Evolutionary conservation across 768 basidiomycete species (phyloP).

Genomic region (Lactifluus hygrophoroides): DNA sequence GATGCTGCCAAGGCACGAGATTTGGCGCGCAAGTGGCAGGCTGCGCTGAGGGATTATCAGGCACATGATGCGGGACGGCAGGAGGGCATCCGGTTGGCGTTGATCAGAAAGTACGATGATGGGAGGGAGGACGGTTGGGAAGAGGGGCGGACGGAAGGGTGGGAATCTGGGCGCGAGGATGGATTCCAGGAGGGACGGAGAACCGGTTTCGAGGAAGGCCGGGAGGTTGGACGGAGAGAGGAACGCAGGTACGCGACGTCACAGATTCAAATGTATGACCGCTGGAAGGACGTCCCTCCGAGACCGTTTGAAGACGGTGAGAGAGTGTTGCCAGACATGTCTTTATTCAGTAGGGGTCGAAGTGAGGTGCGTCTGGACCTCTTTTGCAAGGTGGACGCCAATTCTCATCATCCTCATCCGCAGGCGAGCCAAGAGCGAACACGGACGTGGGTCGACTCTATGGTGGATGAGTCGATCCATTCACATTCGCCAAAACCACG

Average conservation of each 20-base stretch:
- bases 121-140: conserved; percentile 19
- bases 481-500: conserved; percentile 10
- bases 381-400: background rate
- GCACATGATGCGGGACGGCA: conserved; percentile 18
- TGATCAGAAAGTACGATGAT: conserved; percentile 17
- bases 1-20: conserved; percentile 20
- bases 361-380: conserved; percentile 1
- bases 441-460: conserved; percentile 18
- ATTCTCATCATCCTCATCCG: background rate
- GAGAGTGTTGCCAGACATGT: background rate
- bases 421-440: conserved; percentile 19
- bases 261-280: conserved; percentile 2
- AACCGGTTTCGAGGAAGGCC: conserved; percentile 14
- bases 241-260: conserved; percentile 6
- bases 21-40: conserved; percentile 17
- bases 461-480: conserved; percentile 13
- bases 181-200: conserved; percentile 16
- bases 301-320: background rate
- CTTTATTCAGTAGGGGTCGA: background rate
- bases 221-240: conserved; percentile 11
- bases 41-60: conserved; percentile 18
- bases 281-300: background rate
- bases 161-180: conserved; percentile 10
- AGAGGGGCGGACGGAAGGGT: conserved; percentile 17
- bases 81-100: conserved; percentile 17